Conservation (phyloP, 768 basidiomycete genomes). For the Sarcodon aspratus region DNA sequence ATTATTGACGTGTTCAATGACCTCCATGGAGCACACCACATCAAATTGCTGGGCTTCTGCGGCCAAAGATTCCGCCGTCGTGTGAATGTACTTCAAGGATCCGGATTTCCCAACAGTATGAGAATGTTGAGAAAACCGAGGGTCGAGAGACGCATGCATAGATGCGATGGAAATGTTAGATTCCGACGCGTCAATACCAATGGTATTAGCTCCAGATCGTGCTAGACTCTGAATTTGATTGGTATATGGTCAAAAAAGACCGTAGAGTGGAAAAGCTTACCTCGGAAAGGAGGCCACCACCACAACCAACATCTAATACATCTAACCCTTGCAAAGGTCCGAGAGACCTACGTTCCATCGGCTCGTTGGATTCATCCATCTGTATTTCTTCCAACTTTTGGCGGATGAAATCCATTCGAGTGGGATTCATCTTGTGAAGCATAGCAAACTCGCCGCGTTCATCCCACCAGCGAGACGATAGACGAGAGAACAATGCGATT, state of each 20-base stretch:
- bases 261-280: slow-evolving; percentile 27
- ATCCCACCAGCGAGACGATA: slow-evolving; percentile 94
- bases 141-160: slow-evolving; percentile 73
- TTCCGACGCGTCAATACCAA: slow-evolving; percentile 87
- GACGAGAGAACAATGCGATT: slow-evolving; percentile 79
- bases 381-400: slow-evolving; percentile 42
- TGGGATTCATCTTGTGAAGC: slow-evolving; percentile 92
- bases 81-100: slow-evolving; percentile 56
- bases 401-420: slow-evolving; percentile 71
- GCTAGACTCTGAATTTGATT: slow-evolving; percentile 55
- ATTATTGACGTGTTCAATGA: slow-evolving; percentile 94
- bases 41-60: slow-evolving; percentile 53
- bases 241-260: neutral
- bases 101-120: slow-evolving; percentile 1
- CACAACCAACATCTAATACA: slow-evolving; percentile 89
- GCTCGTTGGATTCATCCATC: neutral
- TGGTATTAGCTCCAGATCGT: slow-evolving; percentile 75
- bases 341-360: neutral
- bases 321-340: slow-evolving; percentile 48
- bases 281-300: slow-evolving; percentile 89
- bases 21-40: slow-evolving; percentile 95
- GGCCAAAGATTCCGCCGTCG: slow-evolving; percentile 66
- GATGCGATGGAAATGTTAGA: slow-evolving; percentile 82
- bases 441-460: slow-evolving; percentile 83
- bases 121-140: slow-evolving; percentile 30